Evolutionary conservation across 345 rosid genomes (phyloP).

Genomic region (Gossypium raimondii): DNA sequence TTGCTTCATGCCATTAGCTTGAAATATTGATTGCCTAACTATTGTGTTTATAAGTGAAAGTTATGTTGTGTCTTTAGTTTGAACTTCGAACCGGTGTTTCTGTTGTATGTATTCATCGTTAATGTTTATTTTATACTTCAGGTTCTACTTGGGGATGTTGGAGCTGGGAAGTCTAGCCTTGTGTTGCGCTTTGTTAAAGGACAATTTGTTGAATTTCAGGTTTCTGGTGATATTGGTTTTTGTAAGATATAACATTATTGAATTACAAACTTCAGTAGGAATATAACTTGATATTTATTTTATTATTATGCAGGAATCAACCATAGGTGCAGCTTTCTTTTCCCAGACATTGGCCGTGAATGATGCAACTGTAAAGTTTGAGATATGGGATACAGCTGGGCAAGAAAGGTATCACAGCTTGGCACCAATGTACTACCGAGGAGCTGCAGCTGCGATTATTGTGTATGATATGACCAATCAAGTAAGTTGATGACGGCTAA

Average conservation of each 20-base stretch:
- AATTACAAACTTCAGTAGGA: neutral
- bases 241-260: neutral
- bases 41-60: neutral
- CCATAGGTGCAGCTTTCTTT: conserved; percentile 95
- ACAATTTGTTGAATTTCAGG: conserved; percentile 92
- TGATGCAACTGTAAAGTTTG: conserved; percentile 92
- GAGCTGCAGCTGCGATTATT: conserved; percentile 93
- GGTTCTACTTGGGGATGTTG: conserved; percentile 97
- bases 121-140: conserved; percentile 31
- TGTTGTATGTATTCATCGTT: neutral
- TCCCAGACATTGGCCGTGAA: conserved; percentile 93
- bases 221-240: conserved; percentile 16
- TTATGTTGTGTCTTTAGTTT: neutral
- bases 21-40: neutral
- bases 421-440: conserved; percentile 98
- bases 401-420: conserved; percentile 96
- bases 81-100: neutral
- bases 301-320: conserved; percentile 68
- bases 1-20: neutral
- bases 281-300: conserved; percentile 13
- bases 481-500: conserved; percentile 32
- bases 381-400: conserved; percentile 99
- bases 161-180: conserved; percentile 93
- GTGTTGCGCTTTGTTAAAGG: conserved; percentile 89
- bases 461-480: conserved; percentile 87